Base-by-base conservation (phyloP, 2,329 filamentous ascomycete species). In the Fusarium oligoseptatum region DNA sequence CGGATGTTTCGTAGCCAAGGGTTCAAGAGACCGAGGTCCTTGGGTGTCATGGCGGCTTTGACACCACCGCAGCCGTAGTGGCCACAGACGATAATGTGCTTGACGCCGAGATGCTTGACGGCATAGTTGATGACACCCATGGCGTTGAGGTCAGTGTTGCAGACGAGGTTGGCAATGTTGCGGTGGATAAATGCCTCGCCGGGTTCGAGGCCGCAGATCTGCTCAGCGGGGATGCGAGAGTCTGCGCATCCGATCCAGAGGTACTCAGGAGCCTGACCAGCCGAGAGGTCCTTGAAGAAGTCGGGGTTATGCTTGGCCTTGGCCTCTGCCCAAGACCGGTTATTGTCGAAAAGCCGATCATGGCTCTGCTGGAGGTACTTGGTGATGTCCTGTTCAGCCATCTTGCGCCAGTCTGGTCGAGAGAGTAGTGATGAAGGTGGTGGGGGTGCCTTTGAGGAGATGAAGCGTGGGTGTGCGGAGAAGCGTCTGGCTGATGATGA, bases 131-230 rank as follows among this genome's bases (percentile, higher is more conserved):
- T 94, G 78, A 97, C 95, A 81, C 90, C 90, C 82, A 94, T 92
- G 60, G 92, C 91, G 83, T 92, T 95, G 80, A 97, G 89, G 81
- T 98, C 95, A 73, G 91, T 92, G 81, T 92, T 91, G 84, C 91
- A 91, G 67, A 97, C 89, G 75, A 97, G 88, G 87, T 98, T 98
- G 85, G 95, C 95, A 83, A 98, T 97, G 81, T 98, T 98, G 84
- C 95, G 94, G 88, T 97, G 95, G 76, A 97, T 93, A 83, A 98
- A 98, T 79, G 96, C 93, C 84, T 98, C 94, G 77, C 95, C 95
- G n/a, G 95, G 94, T 80, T 93, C 88, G 66, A 96, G 89, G 75
- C 93, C 92, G 56, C 95, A 91, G 82, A 98, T 92, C 80, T 94
- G 94, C 80, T 95, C 96, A 78, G 96, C 95, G n/a, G 95, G 95